Evolutionary conservation across 805 yeast species (phyloP).

Genomic region (Yamadazyma ubonensis): DNA sequence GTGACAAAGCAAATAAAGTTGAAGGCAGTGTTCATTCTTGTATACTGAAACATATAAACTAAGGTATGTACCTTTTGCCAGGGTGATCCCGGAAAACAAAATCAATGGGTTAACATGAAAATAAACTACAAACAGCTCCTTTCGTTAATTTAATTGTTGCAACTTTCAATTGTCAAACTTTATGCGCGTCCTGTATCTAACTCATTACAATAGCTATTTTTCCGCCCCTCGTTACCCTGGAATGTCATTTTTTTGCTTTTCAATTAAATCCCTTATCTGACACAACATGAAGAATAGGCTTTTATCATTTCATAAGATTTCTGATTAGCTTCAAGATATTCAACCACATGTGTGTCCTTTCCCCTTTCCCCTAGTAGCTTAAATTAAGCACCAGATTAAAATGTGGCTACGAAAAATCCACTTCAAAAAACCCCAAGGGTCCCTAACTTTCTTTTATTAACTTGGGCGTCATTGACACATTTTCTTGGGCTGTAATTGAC

Average conservation of each 20-base stretch:
- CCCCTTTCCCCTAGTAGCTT: neutral
- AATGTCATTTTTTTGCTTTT: neutral
- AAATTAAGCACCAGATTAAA: neutral
- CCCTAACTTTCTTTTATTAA: neutral
- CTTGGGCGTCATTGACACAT: neutral
- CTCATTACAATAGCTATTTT: neutral
- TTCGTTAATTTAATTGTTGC: neutral
- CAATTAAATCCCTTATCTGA: neutral
- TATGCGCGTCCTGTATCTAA: slow-evolving; percentile 1
- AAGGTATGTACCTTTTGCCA: neutral
- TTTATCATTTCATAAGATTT: slow-evolving; percentile 1
- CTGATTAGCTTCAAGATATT: neutral
- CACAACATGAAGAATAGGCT: neutral
- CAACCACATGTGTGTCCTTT: neutral
- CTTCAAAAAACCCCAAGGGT: neutral
- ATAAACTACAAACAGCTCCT: neutral
- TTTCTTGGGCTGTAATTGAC: neutral
- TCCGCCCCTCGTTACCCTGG: slow-evolving; percentile 6
- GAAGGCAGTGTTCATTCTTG: neutral
- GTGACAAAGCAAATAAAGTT: neutral
- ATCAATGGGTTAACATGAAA: neutral
- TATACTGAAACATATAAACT: neutral
- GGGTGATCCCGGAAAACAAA: slow-evolving; percentile 1
- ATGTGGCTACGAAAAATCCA: slow-evolving; percentile 2
- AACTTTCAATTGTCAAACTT: slow-evolving; percentile 1